Evolutionary conservation across 2,329 filamentous ascomycete genomes (phyloP).

Genomic region (Aschersonia sp.): DNA sequence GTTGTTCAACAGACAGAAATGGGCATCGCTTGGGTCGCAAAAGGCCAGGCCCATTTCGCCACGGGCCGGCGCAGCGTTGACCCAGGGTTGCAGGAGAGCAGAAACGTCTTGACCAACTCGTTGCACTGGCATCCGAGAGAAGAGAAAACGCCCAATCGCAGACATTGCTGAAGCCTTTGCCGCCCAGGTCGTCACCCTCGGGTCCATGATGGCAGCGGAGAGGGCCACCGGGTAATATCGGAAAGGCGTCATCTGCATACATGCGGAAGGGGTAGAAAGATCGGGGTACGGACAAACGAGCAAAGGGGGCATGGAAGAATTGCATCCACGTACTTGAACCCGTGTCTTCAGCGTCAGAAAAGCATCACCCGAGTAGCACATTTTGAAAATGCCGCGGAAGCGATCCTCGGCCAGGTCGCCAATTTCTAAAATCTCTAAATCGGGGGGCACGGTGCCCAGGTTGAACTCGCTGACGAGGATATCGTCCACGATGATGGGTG

Average conservation of each 20-base stretch:
- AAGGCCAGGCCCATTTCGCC: too few relatives aligned
- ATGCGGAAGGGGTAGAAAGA: neutral
- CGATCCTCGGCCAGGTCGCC: slow-evolving; percentile 93
- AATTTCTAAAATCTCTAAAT: slow-evolving; percentile 94
- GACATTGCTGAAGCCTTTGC: too few relatives aligned
- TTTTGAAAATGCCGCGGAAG: slow-evolving; percentile 97
- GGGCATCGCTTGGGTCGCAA: too few relatives aligned
- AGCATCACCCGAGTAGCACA: slow-evolving; percentile 93
- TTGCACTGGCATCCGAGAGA: too few relatives aligned
- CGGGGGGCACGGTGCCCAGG: slow-evolving; percentile 82
- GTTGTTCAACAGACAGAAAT: too few relatives aligned
- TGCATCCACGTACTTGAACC: slow-evolving; percentile 56
- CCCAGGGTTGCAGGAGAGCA: too few relatives aligned
- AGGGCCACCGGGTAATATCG: slow-evolving; percentile 7
- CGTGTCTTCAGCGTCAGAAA: slow-evolving; percentile 89
- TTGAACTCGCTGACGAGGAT: slow-evolving; percentile 98
- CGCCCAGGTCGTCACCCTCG: too few relatives aligned
- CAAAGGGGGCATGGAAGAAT: slow-evolving; percentile 5
- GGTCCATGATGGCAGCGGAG: too few relatives aligned
- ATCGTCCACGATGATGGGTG: slow-evolving; percentile 97
- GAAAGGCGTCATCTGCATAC: slow-evolving; percentile 1
- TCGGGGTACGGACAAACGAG: neutral
- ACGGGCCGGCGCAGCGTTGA: too few relatives aligned
- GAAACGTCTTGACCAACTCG: too few relatives aligned
- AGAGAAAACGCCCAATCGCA: too few relatives aligned